Evolutionary conservation across 257 asterid genomes (phyloP).

Genomic region (Petunia secreta): DNA sequence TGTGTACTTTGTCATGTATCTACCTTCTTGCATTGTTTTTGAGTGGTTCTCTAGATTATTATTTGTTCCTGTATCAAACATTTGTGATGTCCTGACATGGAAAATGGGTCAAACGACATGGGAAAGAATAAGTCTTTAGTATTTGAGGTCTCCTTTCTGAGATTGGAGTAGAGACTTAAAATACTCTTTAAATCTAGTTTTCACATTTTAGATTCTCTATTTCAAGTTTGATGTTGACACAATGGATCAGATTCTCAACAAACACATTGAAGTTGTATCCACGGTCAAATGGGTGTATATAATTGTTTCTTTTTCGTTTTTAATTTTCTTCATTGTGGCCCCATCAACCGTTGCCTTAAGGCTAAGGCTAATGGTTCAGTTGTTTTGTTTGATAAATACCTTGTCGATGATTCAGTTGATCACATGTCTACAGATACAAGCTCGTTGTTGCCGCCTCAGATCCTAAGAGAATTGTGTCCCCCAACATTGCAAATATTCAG

Average conservation of each 20-base stretch:
- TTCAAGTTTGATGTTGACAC: too few relatives aligned
- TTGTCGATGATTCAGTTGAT: slow-evolving; percentile 3
- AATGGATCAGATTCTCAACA: too few relatives aligned
- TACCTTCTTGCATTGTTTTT: background rate
- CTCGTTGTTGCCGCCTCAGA: slow-evolving; percentile 86
- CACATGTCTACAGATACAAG: slow-evolving; percentile 66
- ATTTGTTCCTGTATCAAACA: background rate
- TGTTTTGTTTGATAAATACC: background rate
- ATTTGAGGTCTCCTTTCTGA: slow-evolving; percentile 16
- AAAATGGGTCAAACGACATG: background rate
- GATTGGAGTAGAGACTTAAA: background rate
- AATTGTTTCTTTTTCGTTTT: too few relatives aligned
- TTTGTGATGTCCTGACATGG: background rate
- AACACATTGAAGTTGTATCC: too few relatives aligned
- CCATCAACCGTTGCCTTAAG: too few relatives aligned
- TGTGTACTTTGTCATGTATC: background rate
- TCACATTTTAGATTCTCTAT: too few relatives aligned
- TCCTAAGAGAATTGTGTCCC: slow-evolving; percentile 84
- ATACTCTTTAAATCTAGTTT: too few relatives aligned
- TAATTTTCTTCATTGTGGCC: too few relatives aligned
- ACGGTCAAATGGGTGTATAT: too few relatives aligned
- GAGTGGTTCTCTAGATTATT: background rate
- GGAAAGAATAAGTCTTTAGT: background rate
- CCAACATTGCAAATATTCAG: slow-evolving; percentile 85
- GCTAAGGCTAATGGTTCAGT: background rate